A percentile compares a stretch with the other conserved stretches of the same genome.
Evolutionary conservation across 2,329 filamentous ascomycete genomes (phyloP).

Genomic region (Orbilia blumenaviensis): DNA sequence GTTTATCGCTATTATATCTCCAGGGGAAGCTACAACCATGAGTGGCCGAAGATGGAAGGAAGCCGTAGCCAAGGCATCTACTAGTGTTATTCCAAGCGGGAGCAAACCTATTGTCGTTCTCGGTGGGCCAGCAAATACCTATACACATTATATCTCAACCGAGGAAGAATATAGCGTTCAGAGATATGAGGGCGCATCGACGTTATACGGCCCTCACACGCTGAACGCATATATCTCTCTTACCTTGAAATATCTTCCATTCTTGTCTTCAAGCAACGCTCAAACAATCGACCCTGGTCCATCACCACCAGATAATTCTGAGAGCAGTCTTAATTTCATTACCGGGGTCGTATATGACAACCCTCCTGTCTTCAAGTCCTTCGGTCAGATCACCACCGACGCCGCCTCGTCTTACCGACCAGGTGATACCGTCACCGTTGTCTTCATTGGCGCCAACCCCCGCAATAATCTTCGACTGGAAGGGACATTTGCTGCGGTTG

Average conservation of each 20-base stretch:
- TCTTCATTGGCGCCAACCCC: constrained; percentile 87
- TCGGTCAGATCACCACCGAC: constrained; percentile 73
- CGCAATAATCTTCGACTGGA: constrained; percentile 85
- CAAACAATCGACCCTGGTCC: constrained; percentile 67
- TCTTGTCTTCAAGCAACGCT: constrained; percentile 68
- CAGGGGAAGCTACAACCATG: constrained; percentile 93
- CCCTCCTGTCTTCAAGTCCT: constrained; percentile 71
- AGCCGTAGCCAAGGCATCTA: constrained; percentile 69
- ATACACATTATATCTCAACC: constrained; percentile 82
- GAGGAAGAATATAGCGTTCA: constrained; percentile 83
- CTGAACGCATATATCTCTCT: constrained; percentile 88
- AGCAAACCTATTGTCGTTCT: constrained; percentile 74
- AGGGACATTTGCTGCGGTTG: constrained; percentile 79
- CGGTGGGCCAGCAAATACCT: constrained; percentile 88
- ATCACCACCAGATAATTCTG: constrained; percentile 78
- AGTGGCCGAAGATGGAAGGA: constrained; percentile 84
- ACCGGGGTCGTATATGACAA: constrained; percentile 78
- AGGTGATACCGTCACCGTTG: constrained; percentile 72
- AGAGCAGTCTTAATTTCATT: constrained; percentile 81
- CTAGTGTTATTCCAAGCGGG: constrained; percentile 59
- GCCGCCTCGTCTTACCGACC: constrained; percentile 66
- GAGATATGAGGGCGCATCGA: constrained; percentile 94
- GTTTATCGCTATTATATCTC: constrained; percentile 81
- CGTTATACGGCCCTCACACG: constrained; percentile 83
- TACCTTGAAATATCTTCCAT: constrained; percentile 75